phyloP scores from a whole-genome alignment of 2,329 filamentous ascomycete genomes.

The Colletotrichum tabaci region DNA sequence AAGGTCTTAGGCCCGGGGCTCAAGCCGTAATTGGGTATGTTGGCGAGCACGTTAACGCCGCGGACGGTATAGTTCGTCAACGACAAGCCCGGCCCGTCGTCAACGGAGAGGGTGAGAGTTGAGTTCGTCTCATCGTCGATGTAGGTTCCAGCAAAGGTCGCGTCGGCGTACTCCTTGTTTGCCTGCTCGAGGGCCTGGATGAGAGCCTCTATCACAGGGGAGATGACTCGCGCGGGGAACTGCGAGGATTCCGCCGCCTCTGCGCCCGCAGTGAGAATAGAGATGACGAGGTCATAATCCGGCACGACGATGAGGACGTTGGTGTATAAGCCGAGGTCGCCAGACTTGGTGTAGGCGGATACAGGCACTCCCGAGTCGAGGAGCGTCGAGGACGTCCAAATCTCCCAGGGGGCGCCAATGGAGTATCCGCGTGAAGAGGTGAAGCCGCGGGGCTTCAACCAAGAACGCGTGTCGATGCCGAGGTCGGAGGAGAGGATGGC shows the following conservation, averaged over 20 bases:
- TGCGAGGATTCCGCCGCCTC: slow-evolving; percentile 46
- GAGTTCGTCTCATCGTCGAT: slow-evolving; percentile 56
- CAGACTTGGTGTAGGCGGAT: slow-evolving; percentile 53
- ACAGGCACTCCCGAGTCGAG: slow-evolving; percentile 49
- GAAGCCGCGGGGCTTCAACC: slow-evolving; percentile 61
- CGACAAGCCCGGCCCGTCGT: slow-evolving; percentile 57
- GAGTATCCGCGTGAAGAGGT: slow-evolving; percentile 56
- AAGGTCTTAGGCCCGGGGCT: slow-evolving; percentile 3
- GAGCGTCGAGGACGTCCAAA: slow-evolving; percentile 50
- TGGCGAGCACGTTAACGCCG: slow-evolving; percentile 57
- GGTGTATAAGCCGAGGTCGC: slow-evolving; percentile 51
- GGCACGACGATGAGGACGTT: slow-evolving; percentile 54
- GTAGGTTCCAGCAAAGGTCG: slow-evolving; percentile 57
- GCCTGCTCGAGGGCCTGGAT: slow-evolving; percentile 61
- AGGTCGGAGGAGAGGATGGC: slow-evolving; percentile 59
- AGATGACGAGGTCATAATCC: slow-evolving; percentile 53
- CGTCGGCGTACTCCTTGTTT: slow-evolving; percentile 54
- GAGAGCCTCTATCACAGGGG: slow-evolving; percentile 50
- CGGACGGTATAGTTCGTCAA: slow-evolving; percentile 58
- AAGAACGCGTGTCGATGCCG: slow-evolving; percentile 57
- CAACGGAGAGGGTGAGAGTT: slow-evolving; percentile 55
- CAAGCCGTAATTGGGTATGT: slow-evolving; percentile 50
- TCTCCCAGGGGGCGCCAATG: slow-evolving; percentile 55
- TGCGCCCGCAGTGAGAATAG: slow-evolving; percentile 55
- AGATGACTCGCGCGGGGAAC: slow-evolving; percentile 46